Evolutionary conservation across 805 yeast species (phyloP), one percentile per base, ranked within the genome.

Genomic region (Phaffomyces opuntiae): DNA sequence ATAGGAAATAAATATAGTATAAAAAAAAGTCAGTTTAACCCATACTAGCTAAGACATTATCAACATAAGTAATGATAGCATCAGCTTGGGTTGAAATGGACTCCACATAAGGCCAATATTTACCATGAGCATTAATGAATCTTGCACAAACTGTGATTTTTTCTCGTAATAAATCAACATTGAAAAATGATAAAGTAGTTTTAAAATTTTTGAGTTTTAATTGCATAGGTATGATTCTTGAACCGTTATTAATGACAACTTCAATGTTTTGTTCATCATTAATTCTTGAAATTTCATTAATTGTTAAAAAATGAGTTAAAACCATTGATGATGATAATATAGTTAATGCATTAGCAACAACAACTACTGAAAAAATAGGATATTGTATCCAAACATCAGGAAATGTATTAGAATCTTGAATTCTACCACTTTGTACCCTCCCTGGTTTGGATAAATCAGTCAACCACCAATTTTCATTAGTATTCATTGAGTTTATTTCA

Each of bases 381-480:
- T 62, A 67, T 51, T 69, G 74, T 27, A 63, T 46, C 74, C 74
- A 70, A 1, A 62, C 63, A 48, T 68, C 72, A n/a, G 70, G 68
- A 40, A 47, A 53, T 36, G 51, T 58, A 35, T 49, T 48, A 33
- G 47, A 48, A 1, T 49, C 40, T 24, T 51, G 43, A 2, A 48
- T 60, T 32, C 49, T 53, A 1, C 62, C 57, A 41, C 59, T 46
- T 47, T 34, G 43, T 4, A 47, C 39, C 35, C 49, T 52, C 0
- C 59, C 61, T 16, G 45, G 50, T 38, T 56, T 60, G 17, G 49
- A 52, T 9, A 55, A 46, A 2, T 58, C 51, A 38, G 52, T 56
- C 9, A 50, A 44, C 62, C 63, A 59, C 63, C 63, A 59, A 14
- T 51, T 44, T 26, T 52, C 57, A 9, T 43, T 35, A 1, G 59